These are phyloP conservation scores for Nematodospora valgi DNA, from an alignment of 805 yeast genomes.

Conservation along the genomic window DNA sequence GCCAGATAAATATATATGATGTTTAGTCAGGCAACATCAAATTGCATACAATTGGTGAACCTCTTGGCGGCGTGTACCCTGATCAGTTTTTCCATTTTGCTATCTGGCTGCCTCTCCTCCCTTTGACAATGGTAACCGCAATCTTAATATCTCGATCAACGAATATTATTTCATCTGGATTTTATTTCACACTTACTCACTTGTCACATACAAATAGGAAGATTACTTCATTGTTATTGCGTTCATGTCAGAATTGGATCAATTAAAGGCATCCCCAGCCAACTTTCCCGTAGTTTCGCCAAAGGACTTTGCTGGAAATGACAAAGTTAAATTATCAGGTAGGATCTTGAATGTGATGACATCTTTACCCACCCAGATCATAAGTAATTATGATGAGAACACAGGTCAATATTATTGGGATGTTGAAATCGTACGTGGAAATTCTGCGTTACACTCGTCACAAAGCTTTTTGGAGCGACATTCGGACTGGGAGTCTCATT, in stretches of 20 bases:
- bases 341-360: conserved; percentile 67
- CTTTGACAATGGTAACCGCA: no score
- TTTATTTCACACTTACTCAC: no score
- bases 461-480: conserved; percentile 59
- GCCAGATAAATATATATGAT: no score
- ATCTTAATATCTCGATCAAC: no score
- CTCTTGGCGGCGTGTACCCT: no score
- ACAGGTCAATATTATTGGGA: conserved; percentile 47
- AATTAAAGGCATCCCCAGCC: conserved; percentile 19
- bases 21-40: no score
- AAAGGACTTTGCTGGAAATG: conserved; percentile 20
- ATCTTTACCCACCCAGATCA: conserved; percentile 61
- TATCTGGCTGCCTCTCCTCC: no score
- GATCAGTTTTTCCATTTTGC: no score
- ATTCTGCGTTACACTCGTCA: conserved; percentile 79
- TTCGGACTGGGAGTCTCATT: conserved; percentile 81
- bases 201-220: no score
- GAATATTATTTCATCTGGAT: no score
- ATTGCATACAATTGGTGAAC: no score
- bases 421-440: conserved; percentile 69
- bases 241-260: conserved; percentile 12
- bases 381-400: conserved; percentile 30
- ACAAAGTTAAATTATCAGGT: conserved; percentile 51
- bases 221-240: no score
- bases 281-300: conserved; percentile 23